Evolutionary conservation across 805 yeast species (phyloP).

Genomic region (Pichia exigua): DNA sequence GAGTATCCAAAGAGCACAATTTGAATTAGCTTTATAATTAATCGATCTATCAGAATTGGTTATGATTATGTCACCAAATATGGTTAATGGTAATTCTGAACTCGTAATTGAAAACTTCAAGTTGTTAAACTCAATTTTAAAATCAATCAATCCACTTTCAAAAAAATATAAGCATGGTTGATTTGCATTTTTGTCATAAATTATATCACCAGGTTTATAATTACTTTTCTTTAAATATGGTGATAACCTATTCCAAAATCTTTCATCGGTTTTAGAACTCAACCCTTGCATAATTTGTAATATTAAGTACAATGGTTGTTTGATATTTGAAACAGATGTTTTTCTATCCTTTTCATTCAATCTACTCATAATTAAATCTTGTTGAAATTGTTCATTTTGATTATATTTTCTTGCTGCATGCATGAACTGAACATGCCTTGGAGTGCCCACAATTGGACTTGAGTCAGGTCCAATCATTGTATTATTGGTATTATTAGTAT

Average conservation of each 20-base stretch:
- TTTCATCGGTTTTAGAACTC: constrained; percentile 36
- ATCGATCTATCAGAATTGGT: constrained; percentile 32
- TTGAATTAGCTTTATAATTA: constrained; percentile 36
- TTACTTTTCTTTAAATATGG: constrained; percentile 41
- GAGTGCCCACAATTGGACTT: constrained; percentile 35
- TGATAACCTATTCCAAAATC: constrained; percentile 59
- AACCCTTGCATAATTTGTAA: constrained; percentile 59
- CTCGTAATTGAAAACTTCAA: constrained; percentile 22
- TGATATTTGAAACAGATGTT: constrained; percentile 8
- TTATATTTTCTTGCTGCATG: constrained; percentile 41
- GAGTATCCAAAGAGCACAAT: constrained; percentile 63
- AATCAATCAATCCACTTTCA: constrained; percentile 46
- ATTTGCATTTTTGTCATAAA: constrained; percentile 39
- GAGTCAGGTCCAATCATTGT: neutral
- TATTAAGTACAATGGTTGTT: constrained; percentile 50
- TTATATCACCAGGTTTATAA: constrained; percentile 27
- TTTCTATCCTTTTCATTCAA: constrained; percentile 7
- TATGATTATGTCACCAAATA: constrained; percentile 55
- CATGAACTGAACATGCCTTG: constrained; percentile 44
- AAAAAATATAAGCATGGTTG: constrained; percentile 48
- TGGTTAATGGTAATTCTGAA: constrained; percentile 59
- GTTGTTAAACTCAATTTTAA: constrained; percentile 35
- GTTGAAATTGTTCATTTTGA: constrained; percentile 26
- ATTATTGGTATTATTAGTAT: neutral
- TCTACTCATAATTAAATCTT: constrained; percentile 22